Conservation (phyloP, 768 basidiomycete genomes). For the Suillus weaverae region DNA sequence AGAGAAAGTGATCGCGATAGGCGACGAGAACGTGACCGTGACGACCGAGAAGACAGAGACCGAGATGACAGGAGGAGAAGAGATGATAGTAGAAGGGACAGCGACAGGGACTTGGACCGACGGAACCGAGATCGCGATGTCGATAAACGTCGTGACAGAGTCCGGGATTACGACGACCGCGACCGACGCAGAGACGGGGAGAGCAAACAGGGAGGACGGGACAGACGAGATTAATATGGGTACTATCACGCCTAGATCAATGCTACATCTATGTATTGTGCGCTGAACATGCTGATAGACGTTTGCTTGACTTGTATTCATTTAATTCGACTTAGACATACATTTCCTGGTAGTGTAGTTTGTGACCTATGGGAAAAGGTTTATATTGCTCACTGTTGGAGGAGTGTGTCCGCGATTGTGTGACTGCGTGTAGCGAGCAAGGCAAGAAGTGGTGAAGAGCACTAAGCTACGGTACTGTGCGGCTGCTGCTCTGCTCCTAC, state of each 20-base stretch:
- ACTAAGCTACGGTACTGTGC: no score
- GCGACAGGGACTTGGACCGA: slow-evolving; percentile 27
- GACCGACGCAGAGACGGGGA: slow-evolving; percentile 8
- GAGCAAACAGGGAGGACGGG: slow-evolving; percentile 16
- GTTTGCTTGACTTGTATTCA: no score
- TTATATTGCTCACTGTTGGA: no score
- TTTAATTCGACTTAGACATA: no score
- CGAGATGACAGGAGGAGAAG: slow-evolving; percentile 28
- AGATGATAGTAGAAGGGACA: slow-evolving; percentile 26
- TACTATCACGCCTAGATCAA: neutral
- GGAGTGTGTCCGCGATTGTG: no score
- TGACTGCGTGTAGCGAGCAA: no score
- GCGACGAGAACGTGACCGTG: slow-evolving; percentile 34
- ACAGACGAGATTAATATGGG: neutral
- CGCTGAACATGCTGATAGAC: no score
- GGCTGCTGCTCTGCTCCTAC: no score
- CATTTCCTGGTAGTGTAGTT: no score
- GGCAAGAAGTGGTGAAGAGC: no score
- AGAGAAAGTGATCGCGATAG: slow-evolving; percentile 23
- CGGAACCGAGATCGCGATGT: slow-evolving; percentile 28
- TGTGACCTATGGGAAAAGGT: no score
- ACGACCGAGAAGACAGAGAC: slow-evolving; percentile 22
- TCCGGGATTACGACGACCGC: slow-evolving; percentile 27
- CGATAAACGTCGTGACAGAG: slow-evolving; percentile 30
- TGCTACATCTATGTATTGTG: neutral